phyloP scores from a whole-genome alignment of 805 yeast species.

The Yamadazyma kitorensis region DNA sequence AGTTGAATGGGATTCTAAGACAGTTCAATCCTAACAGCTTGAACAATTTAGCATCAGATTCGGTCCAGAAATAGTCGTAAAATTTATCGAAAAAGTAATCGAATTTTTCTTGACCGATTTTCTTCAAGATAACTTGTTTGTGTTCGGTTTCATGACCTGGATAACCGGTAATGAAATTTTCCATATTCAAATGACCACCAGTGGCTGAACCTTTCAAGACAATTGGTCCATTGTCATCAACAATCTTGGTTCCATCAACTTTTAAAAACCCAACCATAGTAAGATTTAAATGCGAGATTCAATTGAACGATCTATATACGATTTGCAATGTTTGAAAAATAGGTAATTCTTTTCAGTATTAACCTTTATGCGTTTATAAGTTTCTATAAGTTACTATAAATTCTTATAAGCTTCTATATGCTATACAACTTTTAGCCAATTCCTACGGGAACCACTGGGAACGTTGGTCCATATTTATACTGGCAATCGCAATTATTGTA shows the following conservation, averaged over 20 bases:
- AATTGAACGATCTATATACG: too few species aligned
- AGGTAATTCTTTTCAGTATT: background rate
- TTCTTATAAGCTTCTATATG: too few species aligned
- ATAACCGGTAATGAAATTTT: conserved; percentile 54
- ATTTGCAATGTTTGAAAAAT: too few species aligned
- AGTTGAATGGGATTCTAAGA: conserved; percentile 51
- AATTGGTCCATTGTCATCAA: conserved; percentile 34
- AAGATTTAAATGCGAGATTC: too few species aligned
- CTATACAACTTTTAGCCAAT: too few species aligned
- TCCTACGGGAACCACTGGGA: background rate
- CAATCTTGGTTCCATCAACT: conserved; percentile 48
- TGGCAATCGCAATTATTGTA: conserved; percentile 2
- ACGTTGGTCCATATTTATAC: too few species aligned
- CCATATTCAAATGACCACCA: conserved; percentile 55
- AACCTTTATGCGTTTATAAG: background rate
- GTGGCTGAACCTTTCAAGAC: conserved; percentile 48
- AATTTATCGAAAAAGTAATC: conserved; percentile 50
- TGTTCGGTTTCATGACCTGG: conserved; percentile 55
- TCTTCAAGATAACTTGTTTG: conserved; percentile 35
- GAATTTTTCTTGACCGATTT: conserved; percentile 46
- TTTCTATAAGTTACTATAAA: background rate
- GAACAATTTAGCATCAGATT: conserved; percentile 46
- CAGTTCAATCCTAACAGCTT: conserved; percentile 41
- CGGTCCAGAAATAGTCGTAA: conserved; percentile 54
- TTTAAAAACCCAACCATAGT: conserved; percentile 23